Percentiles rank a stretch among this genome's conserved stretches.
Evolutionary conservation across 305 asterid genomes (phyloP).

Genomic region (Ilex paraguariensis): DNA sequence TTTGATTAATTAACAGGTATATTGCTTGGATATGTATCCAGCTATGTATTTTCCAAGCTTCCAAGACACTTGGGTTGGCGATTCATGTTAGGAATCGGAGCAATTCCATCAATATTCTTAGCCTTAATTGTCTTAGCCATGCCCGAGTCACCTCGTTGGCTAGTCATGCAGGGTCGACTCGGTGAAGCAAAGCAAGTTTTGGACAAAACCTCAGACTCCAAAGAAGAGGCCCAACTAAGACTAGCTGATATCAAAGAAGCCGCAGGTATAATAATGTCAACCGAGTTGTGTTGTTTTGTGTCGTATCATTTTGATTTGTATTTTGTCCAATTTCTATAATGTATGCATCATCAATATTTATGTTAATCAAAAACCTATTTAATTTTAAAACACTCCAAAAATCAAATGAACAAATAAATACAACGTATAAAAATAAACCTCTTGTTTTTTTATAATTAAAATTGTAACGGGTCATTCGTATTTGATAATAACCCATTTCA

Average conservation of each 20-base stretch:
- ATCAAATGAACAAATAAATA: too few relatives aligned
- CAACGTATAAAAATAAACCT: too few relatives aligned
- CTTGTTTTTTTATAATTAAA: too few relatives aligned
- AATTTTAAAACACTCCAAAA: too few relatives aligned
- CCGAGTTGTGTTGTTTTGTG: too few relatives aligned
- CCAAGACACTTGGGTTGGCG: constrained; percentile 34
- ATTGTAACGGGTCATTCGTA: too few relatives aligned
- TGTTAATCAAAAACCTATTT: too few relatives aligned
- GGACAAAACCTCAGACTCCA: constrained; percentile 36
- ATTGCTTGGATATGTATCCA: constrained; percentile 38
- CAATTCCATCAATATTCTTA: constrained; percentile 32
- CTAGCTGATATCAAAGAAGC: constrained; percentile 37
- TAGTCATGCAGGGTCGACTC: constrained; percentile 40
- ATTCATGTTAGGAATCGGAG: constrained; percentile 42
- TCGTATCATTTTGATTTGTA: too few relatives aligned
- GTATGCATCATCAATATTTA: too few relatives aligned
- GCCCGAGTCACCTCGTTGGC: constrained; percentile 61
- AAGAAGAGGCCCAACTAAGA: constrained; percentile 28
- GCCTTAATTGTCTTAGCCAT: constrained; percentile 29
- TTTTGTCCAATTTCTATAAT: too few relatives aligned
- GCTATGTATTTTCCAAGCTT: constrained; percentile 27
- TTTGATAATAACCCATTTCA: too few relatives aligned
- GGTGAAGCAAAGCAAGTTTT: constrained; percentile 27
- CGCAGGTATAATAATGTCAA: constrained; percentile 17
- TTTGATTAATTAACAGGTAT: constrained; percentile 18